phyloP scores from a whole-genome alignment of 768 basidiomycete genomes.

The Crassisporium funariophilum region DNA sequence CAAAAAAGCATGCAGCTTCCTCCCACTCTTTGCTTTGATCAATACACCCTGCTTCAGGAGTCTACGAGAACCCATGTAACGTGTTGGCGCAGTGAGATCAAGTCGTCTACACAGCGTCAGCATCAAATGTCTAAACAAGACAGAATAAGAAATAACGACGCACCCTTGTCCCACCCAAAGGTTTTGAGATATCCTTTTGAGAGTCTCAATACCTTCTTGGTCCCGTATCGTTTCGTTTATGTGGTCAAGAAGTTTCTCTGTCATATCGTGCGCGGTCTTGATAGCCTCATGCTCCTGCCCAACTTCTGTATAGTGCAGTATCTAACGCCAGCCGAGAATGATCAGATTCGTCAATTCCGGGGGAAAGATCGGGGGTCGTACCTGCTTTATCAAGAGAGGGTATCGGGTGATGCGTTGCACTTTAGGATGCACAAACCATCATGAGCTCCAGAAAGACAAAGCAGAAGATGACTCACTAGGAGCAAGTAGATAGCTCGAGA shows the following conservation, averaged over 20 bases:
- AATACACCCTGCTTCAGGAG: slow-evolving; percentile 80
- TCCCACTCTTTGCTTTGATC: slow-evolving; percentile 81
- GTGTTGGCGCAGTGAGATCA: slow-evolving; percentile 89
- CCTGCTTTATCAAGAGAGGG: slow-evolving; percentile 85
- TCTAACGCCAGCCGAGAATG: slow-evolving; percentile 40
- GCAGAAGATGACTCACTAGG: slow-evolving; percentile 62
- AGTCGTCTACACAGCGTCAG: slow-evolving; percentile 53
- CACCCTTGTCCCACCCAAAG: slow-evolving; percentile 90
- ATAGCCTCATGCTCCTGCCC: slow-evolving; percentile 63
- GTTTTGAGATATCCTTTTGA: slow-evolving; percentile 72
- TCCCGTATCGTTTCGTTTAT: slow-evolving; percentile 92
- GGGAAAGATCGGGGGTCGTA: slow-evolving; percentile 15
- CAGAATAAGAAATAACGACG: slow-evolving; percentile 19
- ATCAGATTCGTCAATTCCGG: background rate
- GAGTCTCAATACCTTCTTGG: slow-evolving; percentile 77
- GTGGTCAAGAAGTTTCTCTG: slow-evolving; percentile 71
- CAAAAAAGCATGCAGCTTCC: slow-evolving; percentile 74
- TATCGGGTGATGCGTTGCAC: slow-evolving; percentile 97
- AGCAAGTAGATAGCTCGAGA: slow-evolving; percentile 89
- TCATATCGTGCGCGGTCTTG: slow-evolving; percentile 53
- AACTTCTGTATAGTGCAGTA: slow-evolving; percentile 76
- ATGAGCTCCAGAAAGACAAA: background rate
- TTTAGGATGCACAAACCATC: slow-evolving; percentile 27
- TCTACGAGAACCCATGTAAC: slow-evolving; percentile 77
- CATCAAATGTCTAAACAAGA: background rate